Base-by-base conservation (phyloP, 225 moss, liverwort and hornwort genomes). In the Bryoerythrophyllum caledonicum region DNA sequence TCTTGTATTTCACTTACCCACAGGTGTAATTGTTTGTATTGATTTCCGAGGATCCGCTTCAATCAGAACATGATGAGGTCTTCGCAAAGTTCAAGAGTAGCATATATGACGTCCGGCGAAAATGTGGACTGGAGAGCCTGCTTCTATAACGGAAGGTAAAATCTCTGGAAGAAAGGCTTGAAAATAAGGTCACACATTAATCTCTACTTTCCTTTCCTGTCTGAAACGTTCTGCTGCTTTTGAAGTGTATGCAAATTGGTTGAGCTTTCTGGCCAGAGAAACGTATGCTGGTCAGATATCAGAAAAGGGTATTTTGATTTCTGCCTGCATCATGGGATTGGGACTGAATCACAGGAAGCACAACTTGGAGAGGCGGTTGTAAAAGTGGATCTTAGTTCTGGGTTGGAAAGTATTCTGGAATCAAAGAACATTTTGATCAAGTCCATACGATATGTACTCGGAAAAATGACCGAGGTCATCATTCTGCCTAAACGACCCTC, bases 61-160 rank as follows among this genome's bases (percentile, higher is more conserved):
- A 92, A 87, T 65, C 41, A 2, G 94, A 94, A 23, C 83, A 90
- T 35, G 89, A 97, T 74, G 88, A 90, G 3, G 79, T 97, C 20
- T 88, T 91, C 14, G 87, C 90, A 27, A 93, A 94, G 46, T 97
- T 97, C 81, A 93, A 97, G 14, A 87, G 83, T 4, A 88, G 79
- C 27, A 84, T 97, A 0, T 94, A 90, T 58, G 86, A 97, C n/a
- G 80, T 94, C 19, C 97, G 94, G 81, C 97, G 94, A 83, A 97
- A 94, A 25, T 91, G 90, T 73, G 92, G 88, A 10, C 85, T 94
- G 7, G 89, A 93, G 37, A 93, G 74, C 12, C 86, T 97, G 82
- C 83, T 97, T 24, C 49, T 97, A 20, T 86, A 97, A 75, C 86
- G 83, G 43, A 94, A 97, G 60, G 88, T 97, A 55, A 85, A 93